Percentiles rank a stretch among this genome's conserved stretches.
phyloP scores from a whole-genome alignment of 306 rosid species.

The Vigna radiata region DNA sequence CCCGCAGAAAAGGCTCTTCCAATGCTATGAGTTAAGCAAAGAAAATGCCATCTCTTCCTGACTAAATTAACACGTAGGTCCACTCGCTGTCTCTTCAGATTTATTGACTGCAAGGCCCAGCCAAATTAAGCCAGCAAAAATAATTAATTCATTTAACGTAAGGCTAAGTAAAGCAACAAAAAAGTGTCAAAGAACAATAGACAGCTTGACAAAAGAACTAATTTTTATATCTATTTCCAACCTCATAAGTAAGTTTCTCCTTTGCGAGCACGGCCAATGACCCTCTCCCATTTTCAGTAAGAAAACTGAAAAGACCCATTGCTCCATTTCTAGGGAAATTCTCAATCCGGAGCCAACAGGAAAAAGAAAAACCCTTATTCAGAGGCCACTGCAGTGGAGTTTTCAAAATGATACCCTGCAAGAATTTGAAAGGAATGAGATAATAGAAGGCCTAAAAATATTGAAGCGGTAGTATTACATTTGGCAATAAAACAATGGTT shows the following conservation, averaged over 20 bases:
- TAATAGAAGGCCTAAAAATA: conserved; percentile 31
- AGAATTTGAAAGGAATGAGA: conserved; percentile 47
- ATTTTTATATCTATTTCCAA: conserved; percentile 44
- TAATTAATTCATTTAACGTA: neutral
- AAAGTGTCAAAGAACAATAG: conserved; percentile 20
- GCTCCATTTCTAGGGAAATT: conserved; percentile 85
- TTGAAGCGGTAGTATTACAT: conserved; percentile 10
- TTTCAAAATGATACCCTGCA: conserved; percentile 84
- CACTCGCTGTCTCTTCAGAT: conserved; percentile 84
- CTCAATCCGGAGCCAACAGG: conserved; percentile 97
- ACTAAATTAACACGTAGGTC: conserved; percentile 67
- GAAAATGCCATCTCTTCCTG: conserved; percentile 91
- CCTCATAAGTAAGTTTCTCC: conserved; percentile 89
- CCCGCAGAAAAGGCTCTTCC: conserved; percentile 99
- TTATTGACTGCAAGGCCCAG: conserved; percentile 67
- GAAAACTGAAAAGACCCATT: conserved; percentile 96
- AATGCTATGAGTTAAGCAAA: conserved; percentile 93
- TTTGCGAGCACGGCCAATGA: conserved; percentile 79
- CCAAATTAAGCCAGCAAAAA: conserved; percentile 31
- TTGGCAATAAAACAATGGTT: conserved; percentile 26
- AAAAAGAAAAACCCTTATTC: conserved; percentile 88
- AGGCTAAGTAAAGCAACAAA: conserved; percentile 37
- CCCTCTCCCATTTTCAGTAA: conserved; percentile 91
- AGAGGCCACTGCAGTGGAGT: conserved; percentile 97
- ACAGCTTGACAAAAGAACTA: conserved; percentile 25